A percentile compares a stretch with the other conserved stretches of the same genome.
phyloP scores from a whole-genome alignment of 2,329 filamentous ascomycete genomes.

The Epichloe scottii region DNA sequence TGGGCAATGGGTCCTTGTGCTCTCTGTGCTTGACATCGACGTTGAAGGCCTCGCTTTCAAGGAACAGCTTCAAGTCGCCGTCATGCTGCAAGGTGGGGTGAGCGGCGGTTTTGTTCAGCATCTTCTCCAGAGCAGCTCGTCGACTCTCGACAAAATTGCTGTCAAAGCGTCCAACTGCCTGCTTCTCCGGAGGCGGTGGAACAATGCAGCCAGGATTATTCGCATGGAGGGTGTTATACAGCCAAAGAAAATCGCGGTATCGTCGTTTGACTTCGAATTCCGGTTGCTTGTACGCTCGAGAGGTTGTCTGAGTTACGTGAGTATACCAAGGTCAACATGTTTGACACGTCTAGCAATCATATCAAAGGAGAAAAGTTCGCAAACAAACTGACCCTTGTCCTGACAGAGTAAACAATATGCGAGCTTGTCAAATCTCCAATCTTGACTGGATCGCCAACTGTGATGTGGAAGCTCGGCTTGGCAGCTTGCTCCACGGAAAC shows the following conservation, averaged over 20 bases:
- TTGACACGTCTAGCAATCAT: background rate
- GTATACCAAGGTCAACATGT: background rate
- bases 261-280: conserved; percentile 90
- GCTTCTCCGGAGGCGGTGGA: conserved; percentile 92
- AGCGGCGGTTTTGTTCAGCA: conserved; percentile 89
- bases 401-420: conserved; percentile 93
- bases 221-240: conserved; percentile 86
- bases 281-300: conserved; percentile 84
- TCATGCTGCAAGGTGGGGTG: conserved; percentile 90
- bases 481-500: conserved; percentile 87
- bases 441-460: conserved; percentile 92
- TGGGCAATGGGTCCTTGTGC: conserved; percentile 70
- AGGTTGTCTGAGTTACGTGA: conserved; percentile 57
- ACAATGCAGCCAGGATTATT: conserved; percentile 95
- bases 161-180: conserved; percentile 91
- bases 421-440: conserved; percentile 94
- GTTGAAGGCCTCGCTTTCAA: conserved; percentile 93
- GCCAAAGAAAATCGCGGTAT: conserved; percentile 95
- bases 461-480: conserved; percentile 82
- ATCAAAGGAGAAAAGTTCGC: background rate
- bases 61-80: conserved; percentile 84
- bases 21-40: conserved; percentile 97
- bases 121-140: conserved; percentile 83
- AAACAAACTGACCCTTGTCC: conserved; percentile 58
- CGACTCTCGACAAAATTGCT: conserved; percentile 92